These are phyloP conservation scores for Pezizomycotina sp. DNA, from an alignment of 2,329 filamentous ascomycete species.

Conservation along the genomic window DNA sequence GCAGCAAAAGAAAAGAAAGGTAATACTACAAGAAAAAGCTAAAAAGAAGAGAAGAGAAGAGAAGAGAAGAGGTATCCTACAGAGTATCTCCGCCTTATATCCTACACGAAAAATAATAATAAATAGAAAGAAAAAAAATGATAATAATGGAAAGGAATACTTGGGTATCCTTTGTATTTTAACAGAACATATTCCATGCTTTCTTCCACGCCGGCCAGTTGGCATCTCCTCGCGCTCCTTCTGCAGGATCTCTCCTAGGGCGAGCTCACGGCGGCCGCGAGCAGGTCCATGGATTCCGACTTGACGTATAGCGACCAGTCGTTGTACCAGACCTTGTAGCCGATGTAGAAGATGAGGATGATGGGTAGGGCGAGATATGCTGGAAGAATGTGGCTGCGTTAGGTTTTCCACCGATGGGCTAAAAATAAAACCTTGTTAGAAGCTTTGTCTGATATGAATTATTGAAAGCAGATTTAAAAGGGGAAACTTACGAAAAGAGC, in stretches of 20 bases:
- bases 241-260: constrained; percentile 60
- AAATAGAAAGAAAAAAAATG: too few species aligned
- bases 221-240: constrained; percentile 61
- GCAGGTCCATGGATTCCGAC: constrained; percentile 63
- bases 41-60: too few species aligned
- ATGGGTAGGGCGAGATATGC: constrained; percentile 55
- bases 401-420: constrained; percentile 42
- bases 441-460: too few species aligned
- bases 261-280: constrained; percentile 75
- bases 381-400: constrained; percentile 55
- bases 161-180: too few species aligned
- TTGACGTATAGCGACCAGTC: constrained; percentile 54
- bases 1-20: too few species aligned
- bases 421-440: too few species aligned
- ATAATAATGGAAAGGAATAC: too few species aligned
- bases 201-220: constrained; percentile 64
- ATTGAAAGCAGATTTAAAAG: neutral
- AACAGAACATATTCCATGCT: constrained; percentile 58
- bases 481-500: constrained; percentile 14
- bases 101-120: too few species aligned
- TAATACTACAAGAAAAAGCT: too few species aligned
- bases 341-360: constrained; percentile 49
- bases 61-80: too few species aligned
- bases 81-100: too few species aligned
- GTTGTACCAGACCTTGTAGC: constrained; percentile 58